Evolutionary conservation across 331 rosid genomes (phyloP).

Genomic region (Pyracantha coccinea): DNA sequence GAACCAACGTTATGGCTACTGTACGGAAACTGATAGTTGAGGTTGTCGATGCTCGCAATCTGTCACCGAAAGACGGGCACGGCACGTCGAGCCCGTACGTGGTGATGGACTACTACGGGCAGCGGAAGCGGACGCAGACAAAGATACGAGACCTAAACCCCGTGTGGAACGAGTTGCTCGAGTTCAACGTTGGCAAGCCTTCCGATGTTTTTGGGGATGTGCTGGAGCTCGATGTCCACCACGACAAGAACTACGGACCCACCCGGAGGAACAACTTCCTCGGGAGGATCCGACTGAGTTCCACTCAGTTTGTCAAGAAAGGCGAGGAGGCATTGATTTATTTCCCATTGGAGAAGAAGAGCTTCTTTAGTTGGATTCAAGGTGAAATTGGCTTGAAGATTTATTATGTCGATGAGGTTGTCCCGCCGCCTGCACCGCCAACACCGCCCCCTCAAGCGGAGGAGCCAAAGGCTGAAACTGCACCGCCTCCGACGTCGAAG

Average conservation of each 20-base stretch:
- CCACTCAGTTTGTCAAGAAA: constrained; percentile 61
- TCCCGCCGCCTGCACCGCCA: constrained; percentile 16
- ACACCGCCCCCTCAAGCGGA: not conserved
- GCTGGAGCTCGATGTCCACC: constrained; percentile 63
- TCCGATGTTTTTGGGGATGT: constrained; percentile 52
- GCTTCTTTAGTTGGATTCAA: constrained; percentile 40
- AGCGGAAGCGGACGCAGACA: constrained; percentile 45
- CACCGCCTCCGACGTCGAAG: not conserved
- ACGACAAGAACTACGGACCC: constrained; percentile 50
- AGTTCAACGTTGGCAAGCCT: constrained; percentile 49
- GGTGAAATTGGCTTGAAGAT: constrained; percentile 78
- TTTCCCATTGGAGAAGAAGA: constrained; percentile 53
- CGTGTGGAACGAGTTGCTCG: constrained; percentile 60
- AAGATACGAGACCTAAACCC: constrained; percentile 53
- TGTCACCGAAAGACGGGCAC: constrained; percentile 63
- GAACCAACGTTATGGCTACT: constrained; percentile 25
- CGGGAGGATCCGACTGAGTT: constrained; percentile 52
- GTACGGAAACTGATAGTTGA: constrained; percentile 60
- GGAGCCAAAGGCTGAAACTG: not conserved
- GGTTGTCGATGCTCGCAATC: constrained; percentile 73
- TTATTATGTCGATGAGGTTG: constrained; percentile 40
- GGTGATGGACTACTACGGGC: constrained; percentile 61
- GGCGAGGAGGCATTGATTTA: constrained; percentile 92
- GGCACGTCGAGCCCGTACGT: constrained; percentile 86
- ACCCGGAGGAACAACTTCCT: constrained; percentile 55